Percentiles rank a stretch among this genome's conserved stretches.
phyloP scores from a whole-genome alignment of 768 basidiomycete species.

The Suillus ampliporus region DNA sequence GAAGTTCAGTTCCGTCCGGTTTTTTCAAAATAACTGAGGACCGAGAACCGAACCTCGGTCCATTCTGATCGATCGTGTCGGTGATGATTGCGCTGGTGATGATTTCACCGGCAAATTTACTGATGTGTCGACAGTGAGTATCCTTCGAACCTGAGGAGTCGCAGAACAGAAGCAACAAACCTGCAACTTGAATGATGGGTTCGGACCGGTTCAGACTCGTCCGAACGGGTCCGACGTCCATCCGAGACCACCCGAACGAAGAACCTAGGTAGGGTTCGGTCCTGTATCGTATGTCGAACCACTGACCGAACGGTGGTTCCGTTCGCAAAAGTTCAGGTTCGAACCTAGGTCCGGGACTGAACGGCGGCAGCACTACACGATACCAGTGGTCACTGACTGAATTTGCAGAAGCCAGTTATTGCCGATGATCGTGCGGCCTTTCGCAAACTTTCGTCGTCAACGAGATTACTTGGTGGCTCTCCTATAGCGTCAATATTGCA shows the following conservation, averaged over 20 bases:
- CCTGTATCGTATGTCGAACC: not conserved
- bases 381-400: too few species aligned
- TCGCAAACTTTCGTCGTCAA: too few species aligned
- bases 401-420: too few species aligned
- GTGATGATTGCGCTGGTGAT: not conserved
- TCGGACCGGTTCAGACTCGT: not conserved
- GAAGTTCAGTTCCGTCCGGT: too few species aligned
- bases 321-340: not conserved
- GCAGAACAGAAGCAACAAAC: constrained; percentile 5
- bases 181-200: not conserved
- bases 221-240: not conserved
- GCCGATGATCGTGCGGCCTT: too few species aligned
- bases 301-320: not conserved
- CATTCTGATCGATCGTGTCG: not conserved
- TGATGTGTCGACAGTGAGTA: not conserved
- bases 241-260: not conserved
- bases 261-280: not conserved
- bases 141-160: not conserved
- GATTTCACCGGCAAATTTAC: constrained; percentile 2
- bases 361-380: too few species aligned
- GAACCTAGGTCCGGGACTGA: too few species aligned
- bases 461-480: too few species aligned
- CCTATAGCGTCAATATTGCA: too few species aligned
- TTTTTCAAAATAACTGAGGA: too few species aligned
- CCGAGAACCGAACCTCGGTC: too few species aligned